A percentile compares a stretch with the other conserved stretches of the same genome.
Conservation (phyloP, 176 grass and related monocot species). For the Cenchrus americanus region DNA sequence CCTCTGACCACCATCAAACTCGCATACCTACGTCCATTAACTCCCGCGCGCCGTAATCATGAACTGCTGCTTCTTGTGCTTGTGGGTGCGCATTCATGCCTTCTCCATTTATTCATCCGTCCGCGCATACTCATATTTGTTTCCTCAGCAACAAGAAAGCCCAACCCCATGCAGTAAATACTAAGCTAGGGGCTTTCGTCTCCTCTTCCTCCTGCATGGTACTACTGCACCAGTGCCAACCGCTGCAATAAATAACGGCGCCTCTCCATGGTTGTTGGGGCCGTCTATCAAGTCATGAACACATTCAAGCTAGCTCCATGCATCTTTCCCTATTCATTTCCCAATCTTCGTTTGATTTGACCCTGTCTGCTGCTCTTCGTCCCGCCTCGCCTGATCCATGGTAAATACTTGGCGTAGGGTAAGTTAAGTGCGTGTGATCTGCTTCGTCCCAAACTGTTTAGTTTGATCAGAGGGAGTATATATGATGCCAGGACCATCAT, state of each 20-base stretch:
- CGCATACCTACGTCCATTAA: constrained; percentile 73
- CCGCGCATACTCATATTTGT: neutral
- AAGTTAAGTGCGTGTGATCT: no score
- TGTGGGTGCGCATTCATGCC: constrained; percentile 73
- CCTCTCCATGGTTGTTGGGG: constrained; percentile 60
- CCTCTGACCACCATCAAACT: constrained; percentile 56
- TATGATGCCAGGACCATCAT: no score
- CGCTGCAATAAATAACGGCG: constrained; percentile 57
- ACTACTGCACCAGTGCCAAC: constrained; percentile 49
- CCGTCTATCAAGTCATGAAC: constrained; percentile 49
- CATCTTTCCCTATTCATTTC: constrained; percentile 48
- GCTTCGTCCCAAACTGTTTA: no score
- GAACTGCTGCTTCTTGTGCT: constrained; percentile 57
- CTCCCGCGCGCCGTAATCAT: constrained; percentile 51
- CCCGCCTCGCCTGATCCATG: no score
- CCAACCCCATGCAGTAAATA: constrained; percentile 43
- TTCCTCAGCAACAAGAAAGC: constrained; percentile 25
- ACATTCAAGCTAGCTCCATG: constrained; percentile 45
- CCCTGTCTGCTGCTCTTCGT: neutral
- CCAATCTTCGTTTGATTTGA: constrained; percentile 9
- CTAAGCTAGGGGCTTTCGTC: constrained; percentile 37
- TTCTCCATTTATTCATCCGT: neutral
- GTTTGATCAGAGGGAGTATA: no score
- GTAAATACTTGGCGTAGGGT: no score
- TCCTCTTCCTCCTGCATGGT: constrained; percentile 1